These are phyloP conservation scores for Penicillium crustosum DNA, from an alignment of 2,329 filamentous ascomycete species.

Conservation along the genomic window DNA sequence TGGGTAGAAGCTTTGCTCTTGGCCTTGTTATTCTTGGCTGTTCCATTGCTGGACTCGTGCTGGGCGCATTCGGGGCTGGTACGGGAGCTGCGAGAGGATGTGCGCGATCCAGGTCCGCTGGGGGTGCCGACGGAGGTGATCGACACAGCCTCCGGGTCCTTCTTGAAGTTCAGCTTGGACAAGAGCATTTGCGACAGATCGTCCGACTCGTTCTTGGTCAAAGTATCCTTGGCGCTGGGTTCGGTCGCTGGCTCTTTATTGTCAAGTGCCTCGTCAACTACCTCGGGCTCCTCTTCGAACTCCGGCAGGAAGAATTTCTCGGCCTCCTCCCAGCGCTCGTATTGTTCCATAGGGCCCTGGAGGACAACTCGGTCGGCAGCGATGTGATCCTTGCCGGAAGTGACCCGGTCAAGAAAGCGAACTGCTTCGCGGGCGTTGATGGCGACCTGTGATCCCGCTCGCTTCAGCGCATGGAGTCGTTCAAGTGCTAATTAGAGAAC, in stretches of 20 bases:
- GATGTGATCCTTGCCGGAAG: conserved; percentile 48
- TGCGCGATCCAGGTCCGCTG: conserved; percentile 45
- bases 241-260: conserved; percentile 22
- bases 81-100: conserved; percentile 47
- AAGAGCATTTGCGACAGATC: conserved; percentile 50
- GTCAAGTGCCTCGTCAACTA: conserved; percentile 18
- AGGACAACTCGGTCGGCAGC: conserved; percentile 46
- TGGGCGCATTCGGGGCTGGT: conserved; percentile 47
- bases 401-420: conserved; percentile 53
- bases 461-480: conserved; percentile 47
- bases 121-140: conserved; percentile 44
- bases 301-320: conserved; percentile 48
- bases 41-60: conserved; percentile 24
- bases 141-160: conserved; percentile 41
- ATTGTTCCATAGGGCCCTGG: conserved; percentile 53
- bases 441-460: conserved; percentile 47
- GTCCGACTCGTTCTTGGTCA: conserved; percentile 26
- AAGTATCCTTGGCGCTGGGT: conserved; percentile 18
- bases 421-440: conserved; percentile 53
- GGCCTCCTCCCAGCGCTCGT: conserved; percentile 47
- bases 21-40: conserved; percentile 23
- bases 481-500: conserved; percentile 42
- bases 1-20: conserved; percentile 28
- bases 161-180: conserved; percentile 50
- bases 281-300: conserved; percentile 43